Conservation (phyloP, 1,284 basidiomycete species). For the Stygiomarasmius scandens region DNA sequence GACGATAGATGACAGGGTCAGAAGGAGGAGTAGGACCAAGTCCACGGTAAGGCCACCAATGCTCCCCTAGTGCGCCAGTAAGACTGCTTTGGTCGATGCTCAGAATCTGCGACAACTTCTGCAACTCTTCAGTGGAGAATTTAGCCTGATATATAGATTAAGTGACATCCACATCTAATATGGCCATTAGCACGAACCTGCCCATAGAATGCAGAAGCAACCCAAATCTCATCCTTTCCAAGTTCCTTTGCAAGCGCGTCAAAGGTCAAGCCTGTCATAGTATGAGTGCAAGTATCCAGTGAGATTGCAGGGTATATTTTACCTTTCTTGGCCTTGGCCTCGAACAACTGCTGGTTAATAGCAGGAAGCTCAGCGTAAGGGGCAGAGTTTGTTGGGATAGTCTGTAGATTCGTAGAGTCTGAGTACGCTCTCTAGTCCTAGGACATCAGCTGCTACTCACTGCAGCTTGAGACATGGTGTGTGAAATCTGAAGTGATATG, state of each 20-base stretch:
- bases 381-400: constrained; percentile 45
- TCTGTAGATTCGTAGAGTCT: constrained; percentile 24
- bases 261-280: constrained; percentile 64
- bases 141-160: constrained; percentile 56
- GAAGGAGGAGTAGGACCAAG: constrained; percentile 69
- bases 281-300: constrained; percentile 6
- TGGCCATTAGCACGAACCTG: constrained; percentile 51
- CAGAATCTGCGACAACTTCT: constrained; percentile 54
- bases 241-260: constrained; percentile 71
- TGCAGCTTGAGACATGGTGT: constrained; percentile 38
- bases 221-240: constrained; percentile 84
- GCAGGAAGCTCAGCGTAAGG: constrained; percentile 59
- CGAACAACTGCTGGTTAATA: constrained; percentile 54
- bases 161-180: background rate
- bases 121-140: constrained; percentile 61
- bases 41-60: constrained; percentile 77
- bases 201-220: constrained; percentile 86
- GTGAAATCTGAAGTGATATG: background rate
- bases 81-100: constrained; percentile 45
- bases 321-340: constrained; percentile 74
- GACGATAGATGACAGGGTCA: constrained; percentile 83
- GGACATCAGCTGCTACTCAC: constrained; percentile 30
- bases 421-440: background rate
- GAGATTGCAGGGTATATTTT: background rate
- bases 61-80: constrained; percentile 55